Evolutionary conservation across 768 basidiomycete genomes (phyloP).

Genomic region (Boletus rubescentipes): DNA sequence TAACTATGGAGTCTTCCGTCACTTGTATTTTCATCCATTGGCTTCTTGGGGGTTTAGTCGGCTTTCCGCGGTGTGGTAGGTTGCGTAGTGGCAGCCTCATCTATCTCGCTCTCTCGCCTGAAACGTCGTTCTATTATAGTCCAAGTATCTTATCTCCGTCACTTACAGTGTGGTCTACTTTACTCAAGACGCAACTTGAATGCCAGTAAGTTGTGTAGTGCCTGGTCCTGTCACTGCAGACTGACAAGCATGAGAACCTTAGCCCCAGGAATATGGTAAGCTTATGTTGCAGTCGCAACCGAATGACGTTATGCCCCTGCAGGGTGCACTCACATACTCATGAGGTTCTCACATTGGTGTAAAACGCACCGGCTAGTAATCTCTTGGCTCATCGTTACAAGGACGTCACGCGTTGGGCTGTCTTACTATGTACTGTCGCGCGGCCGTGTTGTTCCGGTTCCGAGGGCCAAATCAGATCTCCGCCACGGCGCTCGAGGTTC

Average conservation of each 20-base stretch:
- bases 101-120: slow-evolving; percentile 4
- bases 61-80: slow-evolving; percentile 23
- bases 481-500: slow-evolving; percentile 6
- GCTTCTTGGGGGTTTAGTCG: slow-evolving; percentile 21
- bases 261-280: neutral
- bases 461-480: slow-evolving; percentile 22
- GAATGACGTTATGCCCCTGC: neutral
- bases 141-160: slow-evolving; percentile 12
- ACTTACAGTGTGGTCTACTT: neutral
- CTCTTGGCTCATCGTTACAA: slow-evolving; percentile 10
- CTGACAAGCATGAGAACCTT: slow-evolving; percentile 7
- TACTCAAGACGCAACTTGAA: neutral
- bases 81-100: neutral
- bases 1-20: neutral
- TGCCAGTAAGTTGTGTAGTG: neutral
- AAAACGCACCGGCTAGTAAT: slow-evolving; percentile 1
- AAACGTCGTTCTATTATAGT: slow-evolving; percentile 9
- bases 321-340: neutral
- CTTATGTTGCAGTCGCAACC: neutral
- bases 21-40: slow-evolving; percentile 10
- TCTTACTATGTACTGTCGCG: slow-evolving; percentile 3
- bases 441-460: slow-evolving; percentile 20
- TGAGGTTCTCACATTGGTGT: slow-evolving; percentile 4
- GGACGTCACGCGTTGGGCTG: slow-evolving; percentile 12
- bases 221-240: slow-evolving; percentile 1